Percentiles rank a stretch among this genome's conserved stretches.
Conservation (phyloP, 1,284 basidiomycete species). For the Sutorius eximius region DNA sequence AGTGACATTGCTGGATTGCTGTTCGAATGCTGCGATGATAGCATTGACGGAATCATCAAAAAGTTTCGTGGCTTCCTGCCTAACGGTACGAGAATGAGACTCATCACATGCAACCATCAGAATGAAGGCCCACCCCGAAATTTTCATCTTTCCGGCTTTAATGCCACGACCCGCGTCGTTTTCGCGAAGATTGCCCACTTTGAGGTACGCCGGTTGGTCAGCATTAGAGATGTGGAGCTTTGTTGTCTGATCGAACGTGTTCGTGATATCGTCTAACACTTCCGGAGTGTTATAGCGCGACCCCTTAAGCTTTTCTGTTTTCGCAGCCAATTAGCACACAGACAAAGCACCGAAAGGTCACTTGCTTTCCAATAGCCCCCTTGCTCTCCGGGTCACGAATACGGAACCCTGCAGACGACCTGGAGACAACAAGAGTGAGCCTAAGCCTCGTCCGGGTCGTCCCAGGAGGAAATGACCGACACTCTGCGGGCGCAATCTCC, state of each 20-base stretch:
- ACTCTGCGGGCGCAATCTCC: conserved; percentile 37
- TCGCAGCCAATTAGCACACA: neutral
- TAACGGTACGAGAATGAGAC: neutral
- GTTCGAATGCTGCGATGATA: neutral
- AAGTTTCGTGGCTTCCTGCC: neutral
- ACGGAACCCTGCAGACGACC: neutral
- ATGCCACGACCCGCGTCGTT: neutral
- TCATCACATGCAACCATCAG: too few species aligned
- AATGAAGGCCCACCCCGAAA: neutral
- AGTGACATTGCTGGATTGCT: neutral
- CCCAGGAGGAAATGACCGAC: conserved; percentile 25
- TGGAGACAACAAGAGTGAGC: too few species aligned
- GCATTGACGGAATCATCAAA: neutral
- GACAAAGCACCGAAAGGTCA: neutral
- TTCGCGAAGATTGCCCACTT: neutral
- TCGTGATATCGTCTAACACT: neutral
- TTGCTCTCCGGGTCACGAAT: neutral
- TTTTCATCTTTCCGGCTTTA: neutral
- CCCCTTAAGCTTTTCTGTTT: neutral
- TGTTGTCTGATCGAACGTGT: neutral
- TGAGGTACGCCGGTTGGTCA: neutral
- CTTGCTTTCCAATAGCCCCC: neutral
- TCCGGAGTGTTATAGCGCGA: neutral
- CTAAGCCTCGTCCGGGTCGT: neutral
- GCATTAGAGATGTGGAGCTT: neutral